Conservation (phyloP, 495 filamentous ascomycete genomes). For the Lineolata rhizophorae region DNA sequence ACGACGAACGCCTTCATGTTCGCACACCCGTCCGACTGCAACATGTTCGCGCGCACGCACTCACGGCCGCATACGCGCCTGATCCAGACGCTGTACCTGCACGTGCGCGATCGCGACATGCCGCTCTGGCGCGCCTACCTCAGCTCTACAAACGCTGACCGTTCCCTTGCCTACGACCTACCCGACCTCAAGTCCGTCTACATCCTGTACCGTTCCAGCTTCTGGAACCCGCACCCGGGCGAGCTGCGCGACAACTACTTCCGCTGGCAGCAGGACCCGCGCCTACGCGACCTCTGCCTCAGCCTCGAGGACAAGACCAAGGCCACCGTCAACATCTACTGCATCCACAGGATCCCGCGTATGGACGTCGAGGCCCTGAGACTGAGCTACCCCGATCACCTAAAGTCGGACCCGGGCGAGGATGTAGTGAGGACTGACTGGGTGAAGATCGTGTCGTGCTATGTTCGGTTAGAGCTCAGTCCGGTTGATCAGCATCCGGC, state of each 20-base stretch:
- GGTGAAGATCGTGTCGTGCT: too few relatives aligned
- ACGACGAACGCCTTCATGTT: conserved; percentile 17
- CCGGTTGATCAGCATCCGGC: too few relatives aligned
- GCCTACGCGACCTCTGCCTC: conserved; percentile 8
- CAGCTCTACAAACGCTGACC: conserved; percentile 5
- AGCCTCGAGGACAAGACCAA: conserved; percentile 6
- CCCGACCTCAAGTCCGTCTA: conserved; percentile 13
- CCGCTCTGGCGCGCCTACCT: conserved; percentile 19
- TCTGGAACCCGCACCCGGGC: neutral
- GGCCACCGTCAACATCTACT: conserved; percentile 8
- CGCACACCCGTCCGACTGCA: conserved; percentile 16
- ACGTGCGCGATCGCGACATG: conserved; percentile 14
- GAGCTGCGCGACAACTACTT: conserved; percentile 5
- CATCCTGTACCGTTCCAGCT: conserved; percentile 11
- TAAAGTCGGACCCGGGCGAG: too few relatives aligned
- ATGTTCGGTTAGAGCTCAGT: too few relatives aligned
- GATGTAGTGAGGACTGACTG: too few relatives aligned
- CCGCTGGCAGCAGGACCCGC: conserved; percentile 10
- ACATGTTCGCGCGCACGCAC: conserved; percentile 17
- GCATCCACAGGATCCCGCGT: conserved; percentile 7
- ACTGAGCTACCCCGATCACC: too few relatives aligned
- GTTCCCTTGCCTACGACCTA: conserved; percentile 15
- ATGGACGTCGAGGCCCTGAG: conserved; percentile 6
- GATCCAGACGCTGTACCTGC: conserved; percentile 13
- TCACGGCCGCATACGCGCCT: conserved; percentile 4